A percentile compares a stretch with the other conserved stretches of the same genome.
These are phyloP conservation scores for Myriosclerotinia duriaeana DNA, from an alignment of 2,329 filamentous ascomycete genomes.

Conservation along the genomic window DNA sequence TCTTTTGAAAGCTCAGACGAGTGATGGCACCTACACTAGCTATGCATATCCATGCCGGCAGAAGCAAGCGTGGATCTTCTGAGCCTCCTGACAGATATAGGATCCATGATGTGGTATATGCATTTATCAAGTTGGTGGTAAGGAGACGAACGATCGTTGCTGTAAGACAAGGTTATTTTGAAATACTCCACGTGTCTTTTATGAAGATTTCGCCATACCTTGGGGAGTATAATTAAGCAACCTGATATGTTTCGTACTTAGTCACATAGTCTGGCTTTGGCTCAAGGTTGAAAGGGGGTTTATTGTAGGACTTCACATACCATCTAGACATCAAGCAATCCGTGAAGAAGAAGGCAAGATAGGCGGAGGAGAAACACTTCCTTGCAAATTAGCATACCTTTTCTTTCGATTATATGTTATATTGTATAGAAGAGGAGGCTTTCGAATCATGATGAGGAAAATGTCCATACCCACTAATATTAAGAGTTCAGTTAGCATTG, in stretches of 20 bases:
- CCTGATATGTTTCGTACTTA: constrained; percentile 47
- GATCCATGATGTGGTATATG: constrained; percentile 71
- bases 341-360: constrained; percentile 79
- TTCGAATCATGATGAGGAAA: neutral
- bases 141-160: constrained; percentile 78
- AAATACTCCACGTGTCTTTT: neutral
- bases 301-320: constrained; percentile 45
- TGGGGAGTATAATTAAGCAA: constrained; percentile 80
- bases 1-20: neutral
- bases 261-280: constrained; percentile 8
- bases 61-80: constrained; percentile 66
- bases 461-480: constrained; percentile 5
- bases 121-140: constrained; percentile 71
- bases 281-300: neutral
- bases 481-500: constrained; percentile 3
- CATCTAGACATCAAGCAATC: constrained; percentile 84
- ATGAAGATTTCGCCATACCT: constrained; percentile 35
- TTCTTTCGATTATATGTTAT: neutral
- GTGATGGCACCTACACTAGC: constrained; percentile 57
- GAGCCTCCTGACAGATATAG: constrained; percentile 69
- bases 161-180: constrained; percentile 1
- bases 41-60: constrained; percentile 77
- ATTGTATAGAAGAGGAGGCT: neutral
- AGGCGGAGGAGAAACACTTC: constrained; percentile 73
- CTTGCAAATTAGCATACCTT: constrained; percentile 4